These are phyloP conservation scores for Chaetomium cochliodes DNA, from an alignment of 495 filamentous ascomycete genomes.

Conservation along the genomic window DNA sequence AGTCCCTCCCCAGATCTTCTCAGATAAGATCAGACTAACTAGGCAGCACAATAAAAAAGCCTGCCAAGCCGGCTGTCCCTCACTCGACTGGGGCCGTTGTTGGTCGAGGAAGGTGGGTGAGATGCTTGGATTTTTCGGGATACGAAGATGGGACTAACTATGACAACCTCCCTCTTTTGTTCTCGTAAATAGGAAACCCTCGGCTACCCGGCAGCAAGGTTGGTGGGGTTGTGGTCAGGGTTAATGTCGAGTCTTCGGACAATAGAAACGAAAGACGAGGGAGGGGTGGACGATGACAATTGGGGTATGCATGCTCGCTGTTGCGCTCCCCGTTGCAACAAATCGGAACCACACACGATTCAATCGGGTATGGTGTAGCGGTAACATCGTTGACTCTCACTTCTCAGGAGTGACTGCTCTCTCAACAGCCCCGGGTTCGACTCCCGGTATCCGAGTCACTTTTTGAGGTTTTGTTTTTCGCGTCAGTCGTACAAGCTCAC, in stretches of 20 bases:
- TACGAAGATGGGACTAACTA: no score
- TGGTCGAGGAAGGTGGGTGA: not conserved
- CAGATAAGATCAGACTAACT: slow-evolving; percentile 15
- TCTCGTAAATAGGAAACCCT: not conserved
- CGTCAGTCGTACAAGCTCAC: no score
- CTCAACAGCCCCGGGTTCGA: slow-evolving; percentile 11
- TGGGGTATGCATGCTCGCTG: not conserved
- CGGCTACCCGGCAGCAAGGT: no score
- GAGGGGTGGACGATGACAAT: no score
- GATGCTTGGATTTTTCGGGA: no score
- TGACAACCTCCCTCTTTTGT: no score
- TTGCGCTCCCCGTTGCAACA: not conserved
- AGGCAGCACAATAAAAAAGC: slow-evolving; percentile 14
- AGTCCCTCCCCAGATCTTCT: not conserved
- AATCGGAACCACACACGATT: slow-evolving; percentile 1
- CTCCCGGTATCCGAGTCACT: slow-evolving; percentile 10
- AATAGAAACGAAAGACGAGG: no score
- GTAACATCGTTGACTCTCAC: slow-evolving; percentile 11
- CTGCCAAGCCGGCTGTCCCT: slow-evolving; percentile 2
- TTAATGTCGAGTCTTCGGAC: no score
- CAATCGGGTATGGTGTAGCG: slow-evolving; percentile 6
- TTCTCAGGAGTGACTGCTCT: slow-evolving; percentile 3
- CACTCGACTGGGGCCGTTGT: no score
- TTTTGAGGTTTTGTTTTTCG: not conserved
- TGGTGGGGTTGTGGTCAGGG: no score